Evolutionary conservation across 441 rosid genomes (phyloP), one percentile per base, ranked within the genome.

Genomic region (Capsella rubella): DNA sequence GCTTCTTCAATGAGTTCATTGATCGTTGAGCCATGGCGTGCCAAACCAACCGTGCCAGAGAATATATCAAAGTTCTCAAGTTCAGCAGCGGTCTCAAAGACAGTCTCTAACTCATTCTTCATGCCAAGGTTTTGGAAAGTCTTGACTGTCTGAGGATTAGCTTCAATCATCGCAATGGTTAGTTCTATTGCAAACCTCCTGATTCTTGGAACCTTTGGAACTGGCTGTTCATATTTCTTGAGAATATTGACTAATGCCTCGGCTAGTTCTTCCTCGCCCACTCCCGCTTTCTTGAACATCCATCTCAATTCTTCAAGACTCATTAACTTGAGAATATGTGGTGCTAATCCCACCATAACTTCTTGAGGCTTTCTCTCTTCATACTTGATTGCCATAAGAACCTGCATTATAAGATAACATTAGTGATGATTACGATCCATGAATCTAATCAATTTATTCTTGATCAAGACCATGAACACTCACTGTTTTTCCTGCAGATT

Each of bases 291-390:
- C 37, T 85, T 53, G 34, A 95, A 87, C 82, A 84, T 61, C 49
- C 27, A 35, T 35, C 63, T 77, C 16, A 84, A 79, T 81, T 90
- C 95, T 47, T 82, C 83, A 18, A 64, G 49, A 28, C 72, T 86
- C 91, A 87, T 77, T 64, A 83, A 73, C 69, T 79, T 89, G 82
- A 95, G 87, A 35, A 82, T 83, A 58, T 85, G 87, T 1, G 91
- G 87, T 18, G 93, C 96, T 78, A 95, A 81, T 58, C 99, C 99
- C 54, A 89, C 80, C 98, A 95, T 89, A 61, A 89, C 95, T 82
- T 92, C 99, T 56, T 87, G 97, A 59, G 42, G 13, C 53, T 78
- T 72, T 11, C 37, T 63, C 28, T 86, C 84, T 69, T 83, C 87
- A 27, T 82, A 80, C 73, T 77, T 56, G 3, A 89, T 82, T 49